A percentile compares a stretch with the other conserved stretches of the same genome.
Conservation (phyloP, 2,329 filamentous ascomycete species). For the Microdochium nivale region DNA sequence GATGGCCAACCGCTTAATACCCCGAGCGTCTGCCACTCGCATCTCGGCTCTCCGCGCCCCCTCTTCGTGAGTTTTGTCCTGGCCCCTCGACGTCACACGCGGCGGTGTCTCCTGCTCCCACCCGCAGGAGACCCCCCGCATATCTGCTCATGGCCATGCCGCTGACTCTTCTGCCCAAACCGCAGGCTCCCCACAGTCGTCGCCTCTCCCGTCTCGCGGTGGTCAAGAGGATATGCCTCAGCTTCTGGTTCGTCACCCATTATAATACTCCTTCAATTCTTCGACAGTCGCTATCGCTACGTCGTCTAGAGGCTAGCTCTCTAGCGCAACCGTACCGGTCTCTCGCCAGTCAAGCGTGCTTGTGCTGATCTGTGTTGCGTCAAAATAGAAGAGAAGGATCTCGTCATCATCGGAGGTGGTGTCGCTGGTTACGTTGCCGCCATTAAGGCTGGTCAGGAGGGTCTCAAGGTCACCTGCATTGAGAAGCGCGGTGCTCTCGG, state of each 20-base stretch:
- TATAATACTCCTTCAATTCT: not conserved
- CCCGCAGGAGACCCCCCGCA: not conserved
- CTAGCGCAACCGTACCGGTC: not conserved
- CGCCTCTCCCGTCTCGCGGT: slow-evolving; percentile 40
- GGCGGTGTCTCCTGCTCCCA: not conserved
- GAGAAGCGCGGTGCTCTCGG: slow-evolving; percentile 95
- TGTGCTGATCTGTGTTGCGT: slow-evolving; percentile 42
- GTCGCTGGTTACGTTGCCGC: slow-evolving; percentile 98
- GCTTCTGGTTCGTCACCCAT: slow-evolving; percentile 37
- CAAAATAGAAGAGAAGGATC: slow-evolving; percentile 76
- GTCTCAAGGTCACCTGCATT: slow-evolving; percentile 94
- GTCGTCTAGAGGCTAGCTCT: too few relatives aligned
- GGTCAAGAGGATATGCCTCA: slow-evolving; percentile 51
- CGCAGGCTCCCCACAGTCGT: slow-evolving; percentile 38
- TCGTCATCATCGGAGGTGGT: slow-evolving; percentile 96
- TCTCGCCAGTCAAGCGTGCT: not conserved
- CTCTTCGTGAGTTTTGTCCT: slow-evolving; percentile 37
- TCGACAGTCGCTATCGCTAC: not conserved
- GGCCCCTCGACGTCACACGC: not conserved
- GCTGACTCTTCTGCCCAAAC: not conserved
- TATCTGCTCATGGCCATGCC: not conserved
- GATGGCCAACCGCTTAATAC: slow-evolving; percentile 54
- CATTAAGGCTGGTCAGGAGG: slow-evolving; percentile 97
- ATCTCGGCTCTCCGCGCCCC: slow-evolving; percentile 46
- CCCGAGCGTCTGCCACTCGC: slow-evolving; percentile 36